A percentile compares a stretch with the other conserved stretches of the same genome.
Conservation (phyloP, 192 early-diverging fungal species). For the Kappamyces sp. region DNA sequence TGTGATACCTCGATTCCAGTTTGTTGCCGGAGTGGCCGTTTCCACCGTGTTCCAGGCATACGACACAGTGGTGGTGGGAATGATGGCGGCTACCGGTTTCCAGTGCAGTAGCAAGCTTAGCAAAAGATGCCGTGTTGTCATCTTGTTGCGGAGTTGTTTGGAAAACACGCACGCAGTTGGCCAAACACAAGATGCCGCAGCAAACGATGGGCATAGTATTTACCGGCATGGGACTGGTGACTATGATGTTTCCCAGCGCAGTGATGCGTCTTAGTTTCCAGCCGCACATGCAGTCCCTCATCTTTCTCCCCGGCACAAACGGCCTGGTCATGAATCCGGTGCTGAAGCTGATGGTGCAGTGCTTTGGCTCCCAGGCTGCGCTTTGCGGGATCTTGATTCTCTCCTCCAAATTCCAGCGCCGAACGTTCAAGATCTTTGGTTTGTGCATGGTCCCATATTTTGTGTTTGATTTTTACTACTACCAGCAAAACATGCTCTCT, state of each 20-base stretch:
- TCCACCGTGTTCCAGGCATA: too few relatives aligned
- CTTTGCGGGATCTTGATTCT: constrained; percentile 7
- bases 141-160: too few relatives aligned
- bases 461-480: constrained; percentile 6
- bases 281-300: not conserved
- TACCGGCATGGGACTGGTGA: constrained; percentile 22
- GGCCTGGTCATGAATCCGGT: constrained; percentile 8
- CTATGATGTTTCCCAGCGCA: constrained; percentile 17
- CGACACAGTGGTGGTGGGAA: too few relatives aligned
- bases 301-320: constrained; percentile 7
- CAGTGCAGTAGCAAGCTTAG: too few relatives aligned
- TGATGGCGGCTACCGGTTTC: too few relatives aligned
- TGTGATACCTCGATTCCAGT: constrained; percentile 8
- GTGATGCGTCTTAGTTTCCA: not conserved
- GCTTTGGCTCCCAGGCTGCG: constrained; percentile 21
- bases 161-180: too few relatives aligned
- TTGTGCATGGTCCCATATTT: constrained; percentile 8
- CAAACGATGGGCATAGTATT: constrained; percentile 18
- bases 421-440: constrained; percentile 10
- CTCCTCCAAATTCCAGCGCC: not conserved
- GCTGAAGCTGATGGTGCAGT: constrained; percentile 6
- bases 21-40: constrained; percentile 7
- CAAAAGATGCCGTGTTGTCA: too few relatives aligned
- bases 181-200: not conserved
- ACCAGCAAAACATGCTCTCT: not conserved